Percentiles rank a stretch among this genome's conserved stretches.
phyloP scores from a whole-genome alignment of 352 stramenopile genomes.

The Pythium folliculosum region DNA sequence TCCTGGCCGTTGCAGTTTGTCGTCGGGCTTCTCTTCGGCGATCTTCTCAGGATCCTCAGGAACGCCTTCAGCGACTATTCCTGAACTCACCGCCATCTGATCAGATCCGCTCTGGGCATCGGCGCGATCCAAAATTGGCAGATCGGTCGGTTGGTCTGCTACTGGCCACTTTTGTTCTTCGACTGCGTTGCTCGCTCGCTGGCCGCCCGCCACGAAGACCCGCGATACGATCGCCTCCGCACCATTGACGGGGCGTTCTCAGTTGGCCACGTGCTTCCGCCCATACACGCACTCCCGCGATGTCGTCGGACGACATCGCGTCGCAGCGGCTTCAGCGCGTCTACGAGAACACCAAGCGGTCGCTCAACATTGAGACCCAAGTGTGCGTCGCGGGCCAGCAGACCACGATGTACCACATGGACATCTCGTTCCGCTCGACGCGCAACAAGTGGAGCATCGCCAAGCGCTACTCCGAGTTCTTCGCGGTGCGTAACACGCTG shows the following conservation, averaged over 20 bases:
- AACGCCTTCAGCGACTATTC: constrained; percentile 22
- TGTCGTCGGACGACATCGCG: constrained; percentile 54
- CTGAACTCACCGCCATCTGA: constrained; percentile 16
- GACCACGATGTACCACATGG: constrained; percentile 87
- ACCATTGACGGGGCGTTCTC: too few relatives aligned
- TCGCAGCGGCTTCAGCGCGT: constrained; percentile 68
- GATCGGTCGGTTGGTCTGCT: neutral
- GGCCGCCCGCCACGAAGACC: too few relatives aligned
- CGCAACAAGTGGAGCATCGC: constrained; percentile 87
- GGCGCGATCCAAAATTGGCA: constrained; percentile 17
- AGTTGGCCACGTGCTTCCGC: too few relatives aligned
- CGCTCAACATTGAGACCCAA: constrained; percentile 82
- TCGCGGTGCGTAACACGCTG: constrained; percentile 61
- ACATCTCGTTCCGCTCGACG: constrained; percentile 84
- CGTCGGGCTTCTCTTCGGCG: too few relatives aligned
- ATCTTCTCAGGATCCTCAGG: too few relatives aligned
- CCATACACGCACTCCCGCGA: constrained; percentile 12
- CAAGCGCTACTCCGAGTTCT: constrained; percentile 89
- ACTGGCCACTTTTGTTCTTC: neutral
- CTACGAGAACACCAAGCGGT: constrained; percentile 76
- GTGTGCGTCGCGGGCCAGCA: constrained; percentile 53
- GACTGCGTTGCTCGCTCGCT: neutral
- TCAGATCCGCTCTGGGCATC: constrained; percentile 6
- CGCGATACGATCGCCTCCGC: too few relatives aligned
- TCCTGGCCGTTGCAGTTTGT: too few relatives aligned